Conservation (phyloP, 1,284 basidiomycete genomes). For the Xerocomus cyaneibrunnescens region DNA sequence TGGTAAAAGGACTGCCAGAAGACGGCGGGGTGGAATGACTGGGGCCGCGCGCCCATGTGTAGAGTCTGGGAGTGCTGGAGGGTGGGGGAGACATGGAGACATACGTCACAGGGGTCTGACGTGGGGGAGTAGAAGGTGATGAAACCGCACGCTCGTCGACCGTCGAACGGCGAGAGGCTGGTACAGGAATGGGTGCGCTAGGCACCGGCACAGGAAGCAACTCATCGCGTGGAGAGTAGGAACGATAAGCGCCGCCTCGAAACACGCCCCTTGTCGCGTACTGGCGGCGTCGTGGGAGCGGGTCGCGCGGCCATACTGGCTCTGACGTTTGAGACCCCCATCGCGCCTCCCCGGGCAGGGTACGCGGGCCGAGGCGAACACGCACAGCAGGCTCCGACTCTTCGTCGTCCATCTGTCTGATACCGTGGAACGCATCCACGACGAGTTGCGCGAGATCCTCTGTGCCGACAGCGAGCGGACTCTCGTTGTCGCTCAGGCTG, state of each 20-base stretch:
- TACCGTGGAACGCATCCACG: constrained; percentile 35
- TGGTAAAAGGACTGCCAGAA: constrained; percentile 43
- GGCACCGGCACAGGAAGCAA: constrained; percentile 19
- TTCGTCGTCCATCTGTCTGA: constrained; percentile 9
- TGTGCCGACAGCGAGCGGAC: constrained; percentile 42
- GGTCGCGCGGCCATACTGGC: not conserved
- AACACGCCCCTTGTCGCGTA: not conserved
- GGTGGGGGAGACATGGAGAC: constrained; percentile 49
- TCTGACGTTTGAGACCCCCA: constrained; percentile 3
- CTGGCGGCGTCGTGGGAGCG: constrained; percentile 1
- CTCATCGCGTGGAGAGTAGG: constrained; percentile 4
- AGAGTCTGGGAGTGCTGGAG: constrained; percentile 46
- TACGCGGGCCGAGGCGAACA: constrained; percentile 25
- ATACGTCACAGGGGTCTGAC: constrained; percentile 30
- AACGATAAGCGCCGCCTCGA: constrained; percentile 3
- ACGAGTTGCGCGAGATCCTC: constrained; percentile 41
- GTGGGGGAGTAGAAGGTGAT: constrained; percentile 32
- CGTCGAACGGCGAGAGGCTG: constrained; percentile 21
- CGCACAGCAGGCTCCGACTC: constrained; percentile 24
- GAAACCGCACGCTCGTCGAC: constrained; percentile 22
- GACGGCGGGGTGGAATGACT: constrained; percentile 31
- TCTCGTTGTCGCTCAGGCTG: constrained; percentile 41
- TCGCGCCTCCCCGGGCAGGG: constrained; percentile 4
- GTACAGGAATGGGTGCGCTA: constrained; percentile 35
- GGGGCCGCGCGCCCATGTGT: constrained; percentile 38